phyloP scores from a whole-genome alignment of 148 eudicot genomes.

The Cornus controversa region DNA sequence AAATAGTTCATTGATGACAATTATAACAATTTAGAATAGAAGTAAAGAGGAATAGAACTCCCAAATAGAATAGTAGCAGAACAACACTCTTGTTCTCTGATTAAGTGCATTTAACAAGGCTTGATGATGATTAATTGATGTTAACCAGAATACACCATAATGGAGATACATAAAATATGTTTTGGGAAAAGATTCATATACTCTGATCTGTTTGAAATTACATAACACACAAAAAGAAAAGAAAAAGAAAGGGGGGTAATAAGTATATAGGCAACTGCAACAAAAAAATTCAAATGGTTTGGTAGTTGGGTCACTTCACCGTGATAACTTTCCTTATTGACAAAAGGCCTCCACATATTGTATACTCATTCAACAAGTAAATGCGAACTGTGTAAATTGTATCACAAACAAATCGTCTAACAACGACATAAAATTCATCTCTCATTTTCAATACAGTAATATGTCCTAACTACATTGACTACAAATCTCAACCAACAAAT shows the following conservation, averaged over 20 bases:
- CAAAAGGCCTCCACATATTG: neutral
- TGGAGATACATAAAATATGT: no score
- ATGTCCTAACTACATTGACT: neutral
- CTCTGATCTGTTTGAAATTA: neutral
- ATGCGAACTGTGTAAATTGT: neutral
- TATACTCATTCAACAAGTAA: neutral
- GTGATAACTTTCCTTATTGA: neutral
- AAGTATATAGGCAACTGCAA: neutral
- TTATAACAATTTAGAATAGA: no score
- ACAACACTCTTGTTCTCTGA: neutral
- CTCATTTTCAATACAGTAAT: no score
- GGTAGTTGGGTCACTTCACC: neutral
- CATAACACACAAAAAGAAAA: neutral
- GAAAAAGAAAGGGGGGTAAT: slow-evolving; percentile 21
- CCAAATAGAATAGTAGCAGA: neutral
- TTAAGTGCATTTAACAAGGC: no score
- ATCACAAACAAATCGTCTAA: neutral
- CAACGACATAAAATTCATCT: no score
- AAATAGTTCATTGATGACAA: neutral
- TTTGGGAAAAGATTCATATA: no score
- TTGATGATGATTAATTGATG: neutral
- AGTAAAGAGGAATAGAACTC: neutral
- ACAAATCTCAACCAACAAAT: neutral
- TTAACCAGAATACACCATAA: no score
- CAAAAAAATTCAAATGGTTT: neutral